Evolutionary conservation across 2,329 filamentous ascomycete species (phyloP).

Genomic region (Aspergillus niger): DNA sequence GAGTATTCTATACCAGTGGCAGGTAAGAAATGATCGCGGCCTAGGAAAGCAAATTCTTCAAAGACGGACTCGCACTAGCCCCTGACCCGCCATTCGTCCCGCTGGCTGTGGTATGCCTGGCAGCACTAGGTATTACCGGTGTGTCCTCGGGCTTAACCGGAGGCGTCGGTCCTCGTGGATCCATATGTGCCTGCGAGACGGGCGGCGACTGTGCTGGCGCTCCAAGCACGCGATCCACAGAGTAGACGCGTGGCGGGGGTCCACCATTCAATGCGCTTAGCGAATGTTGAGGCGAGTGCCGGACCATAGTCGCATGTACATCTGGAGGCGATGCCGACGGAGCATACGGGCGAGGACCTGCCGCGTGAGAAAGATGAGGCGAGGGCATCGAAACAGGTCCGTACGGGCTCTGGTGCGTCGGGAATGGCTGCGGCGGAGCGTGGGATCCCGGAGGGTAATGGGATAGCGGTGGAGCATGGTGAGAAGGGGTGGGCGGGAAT

Average conservation of each 20-base stretch:
- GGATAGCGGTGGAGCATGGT: conserved; percentile 33
- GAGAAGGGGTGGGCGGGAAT: conserved; percentile 36
- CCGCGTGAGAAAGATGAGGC: conserved; percentile 36
- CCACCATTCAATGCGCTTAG: conserved; percentile 40
- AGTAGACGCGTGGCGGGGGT: conserved; percentile 40
- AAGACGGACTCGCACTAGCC: conserved; percentile 75
- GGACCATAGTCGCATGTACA: conserved; percentile 39
- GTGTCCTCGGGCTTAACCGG: conserved; percentile 35
- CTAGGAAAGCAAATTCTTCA: conserved; percentile 72
- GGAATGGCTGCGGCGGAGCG: conserved; percentile 38
- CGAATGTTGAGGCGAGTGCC: conserved; percentile 40
- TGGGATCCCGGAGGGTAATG: conserved; percentile 35
- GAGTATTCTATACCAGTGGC: conserved; percentile 4
- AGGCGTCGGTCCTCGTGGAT: conserved; percentile 38
- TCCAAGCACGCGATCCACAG: conserved; percentile 39
- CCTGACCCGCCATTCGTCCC: conserved; percentile 47
- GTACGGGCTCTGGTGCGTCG: conserved; percentile 42
- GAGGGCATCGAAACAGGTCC: conserved; percentile 38
- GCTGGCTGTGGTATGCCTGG: conserved; percentile 31
- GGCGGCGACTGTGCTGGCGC: conserved; percentile 40
- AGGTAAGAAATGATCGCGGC: background rate
- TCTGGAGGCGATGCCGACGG: conserved; percentile 42
- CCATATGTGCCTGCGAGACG: conserved; percentile 35
- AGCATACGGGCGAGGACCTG: conserved; percentile 36
- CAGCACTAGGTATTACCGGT: conserved; percentile 28